phyloP scores from a whole-genome alignment of 108 stramenopile species.

The Pseudonitzschia multiseries region DNA sequence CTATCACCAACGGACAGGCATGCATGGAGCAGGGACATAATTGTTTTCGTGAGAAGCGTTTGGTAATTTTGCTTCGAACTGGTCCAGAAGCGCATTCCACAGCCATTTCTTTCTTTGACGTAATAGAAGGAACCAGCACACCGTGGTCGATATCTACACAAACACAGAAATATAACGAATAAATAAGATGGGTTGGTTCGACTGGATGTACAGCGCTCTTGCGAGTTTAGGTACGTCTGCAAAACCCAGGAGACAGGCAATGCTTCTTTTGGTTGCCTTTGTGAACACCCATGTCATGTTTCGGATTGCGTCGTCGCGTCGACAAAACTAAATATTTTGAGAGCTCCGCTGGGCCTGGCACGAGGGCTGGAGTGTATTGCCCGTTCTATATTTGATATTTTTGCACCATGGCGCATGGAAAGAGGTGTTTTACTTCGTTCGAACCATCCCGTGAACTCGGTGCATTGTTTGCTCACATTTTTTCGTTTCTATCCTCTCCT shows the following conservation, averaged over 20 bases:
- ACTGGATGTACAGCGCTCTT: constrained; percentile 90
- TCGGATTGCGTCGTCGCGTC: background rate
- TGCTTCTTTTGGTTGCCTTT: constrained; percentile 6
- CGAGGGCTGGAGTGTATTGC: too few species aligned
- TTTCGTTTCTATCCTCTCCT: background rate
- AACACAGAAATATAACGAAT: background rate
- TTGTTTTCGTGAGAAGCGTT: too few species aligned
- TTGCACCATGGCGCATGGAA: too few species aligned
- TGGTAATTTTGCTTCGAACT: too few species aligned
- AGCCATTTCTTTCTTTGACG: background rate
- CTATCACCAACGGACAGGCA: too few species aligned
- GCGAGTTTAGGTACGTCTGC: constrained; percentile 65
- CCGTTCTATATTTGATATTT: too few species aligned
- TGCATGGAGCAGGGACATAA: too few species aligned
- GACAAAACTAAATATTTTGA: background rate
- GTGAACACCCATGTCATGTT: background rate
- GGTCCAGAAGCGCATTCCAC: background rate
- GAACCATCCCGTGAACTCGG: background rate
- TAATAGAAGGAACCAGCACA: background rate
- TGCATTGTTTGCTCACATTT: background rate
- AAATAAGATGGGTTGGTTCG: constrained; percentile 55
- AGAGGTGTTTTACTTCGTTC: too few species aligned
- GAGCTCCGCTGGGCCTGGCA: background rate
- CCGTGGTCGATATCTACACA: background rate
- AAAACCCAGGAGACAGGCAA: background rate